These are phyloP conservation scores for Boletus rex-veris DNA, from an alignment of 768 basidiomycete species.

Conservation along the genomic window DNA sequence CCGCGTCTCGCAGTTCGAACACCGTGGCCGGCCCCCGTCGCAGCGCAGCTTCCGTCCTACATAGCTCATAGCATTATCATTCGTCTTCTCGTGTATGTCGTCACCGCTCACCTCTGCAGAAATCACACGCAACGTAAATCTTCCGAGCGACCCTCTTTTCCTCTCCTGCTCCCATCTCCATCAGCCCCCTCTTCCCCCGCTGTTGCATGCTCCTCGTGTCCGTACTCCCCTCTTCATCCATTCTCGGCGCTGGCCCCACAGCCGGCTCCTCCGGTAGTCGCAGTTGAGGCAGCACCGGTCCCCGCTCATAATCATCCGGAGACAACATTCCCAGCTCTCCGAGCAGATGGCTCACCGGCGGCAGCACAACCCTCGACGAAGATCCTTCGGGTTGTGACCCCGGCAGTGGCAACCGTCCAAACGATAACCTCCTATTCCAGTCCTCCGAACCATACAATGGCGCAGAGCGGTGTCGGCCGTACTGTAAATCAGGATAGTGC, in stretches of 20 bases:
- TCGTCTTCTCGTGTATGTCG: neutral
- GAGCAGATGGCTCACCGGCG: conserved; percentile 27
- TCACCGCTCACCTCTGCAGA: conserved; percentile 61
- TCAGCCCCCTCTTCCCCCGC: conserved; percentile 19
- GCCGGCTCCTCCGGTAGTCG: conserved; percentile 22
- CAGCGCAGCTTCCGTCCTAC: conserved; percentile 74
- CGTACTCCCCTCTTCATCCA: conserved; percentile 10
- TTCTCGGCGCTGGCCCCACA: neutral
- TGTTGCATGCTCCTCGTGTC: conserved; percentile 4
- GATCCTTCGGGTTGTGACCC: conserved; percentile 13
- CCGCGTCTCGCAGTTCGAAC: conserved; percentile 59
- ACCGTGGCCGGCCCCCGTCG: conserved; percentile 61
- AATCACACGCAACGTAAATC: conserved; percentile 63
- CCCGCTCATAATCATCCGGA: conserved; percentile 17
- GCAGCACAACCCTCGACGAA: conserved; percentile 25
- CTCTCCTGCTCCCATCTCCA: conserved; percentile 13
- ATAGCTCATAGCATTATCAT: neutral
- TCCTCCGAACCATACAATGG: conserved; percentile 26
- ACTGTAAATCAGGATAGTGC: conserved; percentile 17
- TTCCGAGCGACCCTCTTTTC: conserved; percentile 27
- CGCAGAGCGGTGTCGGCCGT: conserved; percentile 24
- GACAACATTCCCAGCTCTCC: conserved; percentile 20
- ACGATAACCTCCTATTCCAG: conserved; percentile 22
- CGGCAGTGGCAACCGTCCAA: conserved; percentile 13
- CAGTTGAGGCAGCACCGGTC: conserved; percentile 28